Evolutionary conservation across 495 filamentous ascomycete genomes (phyloP).

Genomic region (Pseudomonodictys pantanalensis): DNA sequence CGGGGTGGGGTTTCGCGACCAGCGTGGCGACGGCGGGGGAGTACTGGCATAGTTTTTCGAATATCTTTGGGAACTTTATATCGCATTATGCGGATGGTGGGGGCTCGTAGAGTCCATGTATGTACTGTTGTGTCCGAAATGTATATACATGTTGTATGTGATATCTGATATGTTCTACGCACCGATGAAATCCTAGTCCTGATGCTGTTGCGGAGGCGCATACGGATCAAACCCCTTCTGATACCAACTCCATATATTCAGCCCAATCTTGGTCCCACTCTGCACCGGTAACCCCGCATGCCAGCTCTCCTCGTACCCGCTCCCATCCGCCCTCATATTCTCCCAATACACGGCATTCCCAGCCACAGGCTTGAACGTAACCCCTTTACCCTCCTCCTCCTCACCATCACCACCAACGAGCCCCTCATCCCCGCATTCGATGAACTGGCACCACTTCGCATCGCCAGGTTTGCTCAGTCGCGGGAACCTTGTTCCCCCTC

Average conservation of each 20-base stretch:
- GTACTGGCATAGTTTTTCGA: constrained; percentile 26
- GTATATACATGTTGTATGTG: not conserved
- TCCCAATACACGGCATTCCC: constrained; percentile 77
- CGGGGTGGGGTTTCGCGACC: constrained; percentile 12
- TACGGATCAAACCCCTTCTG: constrained; percentile 25
- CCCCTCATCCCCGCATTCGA: constrained; percentile 56
- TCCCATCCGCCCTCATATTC: constrained; percentile 63
- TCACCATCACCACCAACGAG: constrained; percentile 47
- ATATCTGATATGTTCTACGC: not conserved
- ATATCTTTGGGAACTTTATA: constrained; percentile 12
- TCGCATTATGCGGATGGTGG: constrained; percentile 3
- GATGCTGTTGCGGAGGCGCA: no score
- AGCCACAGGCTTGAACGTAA: constrained; percentile 64
- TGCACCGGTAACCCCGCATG: constrained; percentile 70
- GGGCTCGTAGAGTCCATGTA: no score
- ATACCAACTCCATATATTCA: constrained; percentile 72
- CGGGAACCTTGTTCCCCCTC: constrained; percentile 59
- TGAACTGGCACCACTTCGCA: constrained; percentile 36
- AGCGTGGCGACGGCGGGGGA: constrained; percentile 3
- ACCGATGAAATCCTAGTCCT: no score
- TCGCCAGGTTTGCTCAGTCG: constrained; percentile 41
- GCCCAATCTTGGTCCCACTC: constrained; percentile 67
- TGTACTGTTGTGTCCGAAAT: not conserved
- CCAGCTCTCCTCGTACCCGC: constrained; percentile 61
- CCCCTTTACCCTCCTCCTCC: constrained; percentile 50